Conservation (phyloP, 2,329 filamentous ascomycete genomes). For the Huntiella abstrusa region DNA sequence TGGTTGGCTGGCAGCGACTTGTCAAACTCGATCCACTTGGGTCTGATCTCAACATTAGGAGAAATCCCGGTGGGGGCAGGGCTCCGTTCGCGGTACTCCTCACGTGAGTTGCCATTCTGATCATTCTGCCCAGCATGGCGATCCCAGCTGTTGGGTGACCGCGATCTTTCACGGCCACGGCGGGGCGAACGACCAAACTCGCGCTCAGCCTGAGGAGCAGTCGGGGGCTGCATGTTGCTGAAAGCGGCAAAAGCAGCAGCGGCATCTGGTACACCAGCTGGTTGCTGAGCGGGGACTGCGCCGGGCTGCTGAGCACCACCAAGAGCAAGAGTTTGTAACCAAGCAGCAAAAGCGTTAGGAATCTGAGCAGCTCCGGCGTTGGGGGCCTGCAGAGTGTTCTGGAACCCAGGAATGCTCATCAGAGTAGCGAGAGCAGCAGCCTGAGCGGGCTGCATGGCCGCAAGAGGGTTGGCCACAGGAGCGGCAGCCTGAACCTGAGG, state of each 20-base stretch:
- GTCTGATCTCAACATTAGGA: conserved; percentile 13
- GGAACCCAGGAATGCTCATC: conserved; percentile 7
- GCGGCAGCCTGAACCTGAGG: conserved; percentile 13
- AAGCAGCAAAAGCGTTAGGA: conserved; percentile 6
- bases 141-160: conserved; percentile 30
- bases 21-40: conserved; percentile 56
- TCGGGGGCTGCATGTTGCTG: conserved; percentile 4
- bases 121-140: background rate
- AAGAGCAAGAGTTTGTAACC: conserved; percentile 9
- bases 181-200: conserved; percentile 39
- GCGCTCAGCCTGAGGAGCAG: conserved; percentile 9
- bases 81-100: conserved; percentile 50
- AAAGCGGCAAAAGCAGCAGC: background rate
- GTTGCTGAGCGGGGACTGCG: background rate
- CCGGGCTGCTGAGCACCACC: conserved; percentile 1
- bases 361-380: background rate
- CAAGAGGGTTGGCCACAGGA: background rate
- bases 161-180: conserved; percentile 40
- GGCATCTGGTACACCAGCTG: too few relatives aligned
- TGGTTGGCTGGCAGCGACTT: conserved; percentile 49
- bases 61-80: conserved; percentile 24
- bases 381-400: background rate
- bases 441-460: conserved; percentile 4
- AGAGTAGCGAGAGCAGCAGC: conserved; percentile 8
- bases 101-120: conserved; percentile 25